A percentile compares a stretch with the other conserved stretches of the same genome.
phyloP scores from a whole-genome alignment of 805 yeast species.

The Ogataea naganishii region DNA sequence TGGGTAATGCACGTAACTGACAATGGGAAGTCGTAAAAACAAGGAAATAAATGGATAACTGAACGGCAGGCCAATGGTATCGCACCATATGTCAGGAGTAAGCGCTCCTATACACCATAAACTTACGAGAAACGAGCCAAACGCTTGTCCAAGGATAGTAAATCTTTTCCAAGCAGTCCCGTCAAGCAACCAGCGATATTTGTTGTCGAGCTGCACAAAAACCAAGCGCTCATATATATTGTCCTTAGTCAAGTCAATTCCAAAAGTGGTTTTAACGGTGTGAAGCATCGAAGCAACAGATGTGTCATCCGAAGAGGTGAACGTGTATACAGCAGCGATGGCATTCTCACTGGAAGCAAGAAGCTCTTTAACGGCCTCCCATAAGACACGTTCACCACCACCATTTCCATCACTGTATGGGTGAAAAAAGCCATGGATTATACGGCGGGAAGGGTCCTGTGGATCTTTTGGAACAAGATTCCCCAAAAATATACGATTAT shows the following conservation, averaged over 20 bases:
- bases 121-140: slow-evolving; percentile 66
- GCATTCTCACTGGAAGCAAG: slow-evolving; percentile 38
- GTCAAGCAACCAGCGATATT: slow-evolving; percentile 48
- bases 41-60: slow-evolving; percentile 57
- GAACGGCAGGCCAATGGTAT: slow-evolving; percentile 92
- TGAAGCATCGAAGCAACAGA: slow-evolving; percentile 17
- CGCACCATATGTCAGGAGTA: slow-evolving; percentile 86
- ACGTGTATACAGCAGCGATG: slow-evolving; percentile 56
- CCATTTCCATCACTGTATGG: slow-evolving; percentile 96
- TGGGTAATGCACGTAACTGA: slow-evolving; percentile 93
- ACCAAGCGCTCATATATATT: slow-evolving; percentile 20
- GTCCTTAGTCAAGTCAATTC: slow-evolving; percentile 16
- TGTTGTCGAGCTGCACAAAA: slow-evolving; percentile 21
- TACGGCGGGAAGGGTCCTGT: slow-evolving; percentile 28
- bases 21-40: slow-evolving; percentile 61
- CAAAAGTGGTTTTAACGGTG: slow-evolving; percentile 17
- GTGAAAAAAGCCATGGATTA: slow-evolving; percentile 82
- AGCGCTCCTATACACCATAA: slow-evolving; percentile 61
- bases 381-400: slow-evolving; percentile 94
- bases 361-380: slow-evolving; percentile 85
- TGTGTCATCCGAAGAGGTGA: slow-evolving; percentile 15
- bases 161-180: slow-evolving; percentile 66
- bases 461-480: slow-evolving; percentile 22
- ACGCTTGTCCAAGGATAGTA: slow-evolving; percentile 80
- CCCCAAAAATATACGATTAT: slow-evolving; percentile 11